Evolutionary conservation across 805 yeast species (phyloP).

Genomic region (Saccharomycopsis sp.): DNA sequence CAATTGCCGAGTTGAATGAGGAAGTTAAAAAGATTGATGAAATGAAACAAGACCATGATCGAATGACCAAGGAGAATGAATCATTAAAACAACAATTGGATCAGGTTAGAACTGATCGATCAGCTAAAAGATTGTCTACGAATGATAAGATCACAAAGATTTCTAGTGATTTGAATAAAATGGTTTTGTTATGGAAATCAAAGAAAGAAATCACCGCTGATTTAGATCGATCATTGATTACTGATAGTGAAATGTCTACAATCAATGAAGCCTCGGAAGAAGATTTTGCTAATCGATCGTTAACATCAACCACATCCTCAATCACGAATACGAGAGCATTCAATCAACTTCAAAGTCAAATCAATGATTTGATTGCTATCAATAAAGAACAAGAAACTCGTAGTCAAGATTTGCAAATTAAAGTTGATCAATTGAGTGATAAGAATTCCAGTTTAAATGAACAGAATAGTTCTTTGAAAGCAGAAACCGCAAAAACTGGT

Average conservation of each 20-base stretch:
- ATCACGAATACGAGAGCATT: slow-evolving; percentile 15
- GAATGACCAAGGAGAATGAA: slow-evolving; percentile 41
- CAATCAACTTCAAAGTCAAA: slow-evolving; percentile 43
- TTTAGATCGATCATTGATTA: slow-evolving; percentile 16
- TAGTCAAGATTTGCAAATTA: slow-evolving; percentile 30
- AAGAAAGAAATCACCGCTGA: slow-evolving; percentile 18
- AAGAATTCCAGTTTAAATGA: slow-evolving; percentile 10
- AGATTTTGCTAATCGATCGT: slow-evolving; percentile 22
- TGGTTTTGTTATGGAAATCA: slow-evolving; percentile 18
- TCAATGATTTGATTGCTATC: slow-evolving; percentile 46
- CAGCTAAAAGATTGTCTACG: slow-evolving; percentile 8
- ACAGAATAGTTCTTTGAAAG: slow-evolving; percentile 12
- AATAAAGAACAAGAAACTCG: slow-evolving; percentile 36
- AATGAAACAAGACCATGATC: slow-evolving; percentile 39
- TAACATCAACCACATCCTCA: slow-evolving; percentile 10
- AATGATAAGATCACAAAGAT: slow-evolving; percentile 19
- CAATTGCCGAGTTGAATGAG: slow-evolving; percentile 34
- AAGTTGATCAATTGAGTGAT: slow-evolving; percentile 28
- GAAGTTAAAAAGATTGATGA: slow-evolving; percentile 39
- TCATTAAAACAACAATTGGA: slow-evolving; percentile 38
- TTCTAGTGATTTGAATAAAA: slow-evolving; percentile 14
- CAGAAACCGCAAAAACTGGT: slow-evolving; percentile 27
- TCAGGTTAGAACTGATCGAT: slow-evolving; percentile 33
- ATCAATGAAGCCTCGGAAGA: slow-evolving; percentile 12
- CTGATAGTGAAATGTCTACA: slow-evolving; percentile 8